A percentile compares a stretch with the other conserved stretches of the same genome.
Evolutionary conservation across 371 early-diverging fungal genomes (phyloP).

Genomic region (Parasitella parasitica): DNA sequence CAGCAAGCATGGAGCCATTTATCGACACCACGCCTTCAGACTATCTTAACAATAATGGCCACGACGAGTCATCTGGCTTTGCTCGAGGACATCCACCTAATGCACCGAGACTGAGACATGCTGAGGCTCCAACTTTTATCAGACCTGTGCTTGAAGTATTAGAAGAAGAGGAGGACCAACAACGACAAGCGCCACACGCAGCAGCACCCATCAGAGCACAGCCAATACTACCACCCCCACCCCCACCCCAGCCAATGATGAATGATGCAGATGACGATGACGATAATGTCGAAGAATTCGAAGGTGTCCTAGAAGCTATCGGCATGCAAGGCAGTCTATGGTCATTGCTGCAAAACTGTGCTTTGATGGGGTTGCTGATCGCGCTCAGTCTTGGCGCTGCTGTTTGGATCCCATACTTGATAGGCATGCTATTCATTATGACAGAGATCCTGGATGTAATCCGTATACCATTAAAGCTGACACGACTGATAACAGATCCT

Average conservation of each 20-base stretch:
- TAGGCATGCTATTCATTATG: conserved; percentile 59
- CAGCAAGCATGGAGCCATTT: conserved; percentile 13
- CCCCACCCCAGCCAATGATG: neutral
- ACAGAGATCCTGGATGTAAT: conserved; percentile 25
- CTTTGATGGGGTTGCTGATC: conserved; percentile 75
- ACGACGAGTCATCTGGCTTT: neutral
- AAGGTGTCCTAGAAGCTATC: conserved; percentile 84
- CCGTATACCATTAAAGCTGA: conserved; percentile 46
- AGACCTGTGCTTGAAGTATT: conserved; percentile 11
- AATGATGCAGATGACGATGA: conserved; percentile 45
- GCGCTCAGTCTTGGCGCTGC: conserved; percentile 67
- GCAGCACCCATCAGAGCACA: neutral
- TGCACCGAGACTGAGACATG: conserved; percentile 19
- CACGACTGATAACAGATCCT: conserved; percentile 56
- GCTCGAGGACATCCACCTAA: conserved; percentile 9
- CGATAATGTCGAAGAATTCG: conserved; percentile 67
- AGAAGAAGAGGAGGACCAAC: neutral
- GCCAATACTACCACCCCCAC: neutral
- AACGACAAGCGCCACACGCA: neutral
- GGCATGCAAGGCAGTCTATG: conserved; percentile 86
- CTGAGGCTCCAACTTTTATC: conserved; percentile 8
- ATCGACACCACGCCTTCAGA: neutral
- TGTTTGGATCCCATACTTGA: conserved; percentile 74
- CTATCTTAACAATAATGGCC: neutral
- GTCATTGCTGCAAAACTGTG: conserved; percentile 75